Evolutionary conservation across 75 land plant species (phyloP).

Genomic region (Sequoiadendron giganteum): DNA sequence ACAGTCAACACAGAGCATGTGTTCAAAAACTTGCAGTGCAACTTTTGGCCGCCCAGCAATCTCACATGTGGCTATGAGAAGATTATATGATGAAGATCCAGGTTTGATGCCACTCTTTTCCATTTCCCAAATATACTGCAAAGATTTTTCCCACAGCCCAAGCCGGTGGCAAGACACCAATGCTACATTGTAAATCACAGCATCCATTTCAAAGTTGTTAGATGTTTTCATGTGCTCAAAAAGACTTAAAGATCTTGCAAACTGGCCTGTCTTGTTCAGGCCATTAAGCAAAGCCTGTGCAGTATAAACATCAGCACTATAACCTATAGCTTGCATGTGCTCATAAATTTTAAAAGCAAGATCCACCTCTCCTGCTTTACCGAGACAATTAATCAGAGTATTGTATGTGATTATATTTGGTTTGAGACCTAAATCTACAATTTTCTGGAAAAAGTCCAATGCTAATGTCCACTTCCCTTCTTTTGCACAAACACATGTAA

Average conservation of each 20-base stretch:
- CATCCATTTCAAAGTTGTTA: constrained; percentile 21
- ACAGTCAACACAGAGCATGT: constrained; percentile 41
- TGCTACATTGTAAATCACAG: constrained; percentile 46
- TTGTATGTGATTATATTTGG: constrained; percentile 58
- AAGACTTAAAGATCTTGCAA: constrained; percentile 45
- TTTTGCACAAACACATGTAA: constrained; percentile 51
- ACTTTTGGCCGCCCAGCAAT: constrained; percentile 52
- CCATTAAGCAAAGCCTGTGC: constrained; percentile 61
- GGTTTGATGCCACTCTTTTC: constrained; percentile 41
- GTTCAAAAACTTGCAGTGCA: constrained; percentile 64
- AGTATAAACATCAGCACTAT: constrained; percentile 49
- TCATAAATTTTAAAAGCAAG: constrained; percentile 44
- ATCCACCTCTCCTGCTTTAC: constrained; percentile 49
- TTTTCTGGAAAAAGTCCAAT: constrained; percentile 36
- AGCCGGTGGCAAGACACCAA: constrained; percentile 54
- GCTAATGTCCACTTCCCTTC: constrained; percentile 66
- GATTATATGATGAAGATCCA: constrained; percentile 50
- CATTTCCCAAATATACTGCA: constrained; percentile 66
- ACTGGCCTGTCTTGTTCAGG: constrained; percentile 33
- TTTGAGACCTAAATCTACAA: constrained; percentile 39
- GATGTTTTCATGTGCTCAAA: constrained; percentile 45
- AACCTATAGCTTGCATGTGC: constrained; percentile 35
- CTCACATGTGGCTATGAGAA: constrained; percentile 65
- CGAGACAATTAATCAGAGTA: constrained; percentile 59
- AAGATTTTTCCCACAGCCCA: constrained; percentile 52